Evolutionary conservation across 139 green algal genomes (phyloP), one percentile per base, ranked within the genome.

Genomic region (Deuterostichococcus epilithicus): DNA sequence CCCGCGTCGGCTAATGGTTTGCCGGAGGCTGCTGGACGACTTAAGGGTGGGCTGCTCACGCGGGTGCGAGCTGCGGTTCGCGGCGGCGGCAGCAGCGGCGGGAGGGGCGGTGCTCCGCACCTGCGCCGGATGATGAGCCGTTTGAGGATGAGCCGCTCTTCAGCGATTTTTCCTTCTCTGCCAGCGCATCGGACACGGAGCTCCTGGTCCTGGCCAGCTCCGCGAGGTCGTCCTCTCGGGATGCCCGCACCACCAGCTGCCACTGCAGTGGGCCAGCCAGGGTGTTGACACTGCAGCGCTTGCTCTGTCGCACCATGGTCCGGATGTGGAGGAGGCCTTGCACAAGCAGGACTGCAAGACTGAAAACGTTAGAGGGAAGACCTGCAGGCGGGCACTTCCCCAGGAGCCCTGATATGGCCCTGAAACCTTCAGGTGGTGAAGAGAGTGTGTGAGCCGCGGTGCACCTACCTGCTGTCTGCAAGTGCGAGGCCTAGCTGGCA

Each of bases 171-270:
- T 81, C 71, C 35, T 76, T 47, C 10, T 73, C 47, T 22, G 22
- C 10, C 47, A 81, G 60, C 0, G 58, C 58, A 25, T 71, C 32
- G n/a, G 72, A 63, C 59, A 88, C 26, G 23, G 74, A 72, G n/a
- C 59, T 32, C 68, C 78, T 82, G 75, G 78, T 83, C 28, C 76
- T 73, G 26, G 81, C 33, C 84, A 88, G 80, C 58, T 79, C 68
- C 23, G 68, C 72, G 5, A 88, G 38, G 30, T 86, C 84, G 8
- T 76, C 78, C 32, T 88, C 82, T 5, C 65, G 83, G 1, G 74
- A 85, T 28, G 74, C 72, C 5, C 42, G 70, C 34, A 58, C 47
- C 20, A 68, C 44, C 70, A 66, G 36, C 8, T 39, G 25, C 32
- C 13, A 38, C 70, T 35, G 39, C 68, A 59, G 20, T 20, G 42